Conservation (phyloP, 768 basidiomycete genomes). For the Pleurotus sapidus region DNA sequence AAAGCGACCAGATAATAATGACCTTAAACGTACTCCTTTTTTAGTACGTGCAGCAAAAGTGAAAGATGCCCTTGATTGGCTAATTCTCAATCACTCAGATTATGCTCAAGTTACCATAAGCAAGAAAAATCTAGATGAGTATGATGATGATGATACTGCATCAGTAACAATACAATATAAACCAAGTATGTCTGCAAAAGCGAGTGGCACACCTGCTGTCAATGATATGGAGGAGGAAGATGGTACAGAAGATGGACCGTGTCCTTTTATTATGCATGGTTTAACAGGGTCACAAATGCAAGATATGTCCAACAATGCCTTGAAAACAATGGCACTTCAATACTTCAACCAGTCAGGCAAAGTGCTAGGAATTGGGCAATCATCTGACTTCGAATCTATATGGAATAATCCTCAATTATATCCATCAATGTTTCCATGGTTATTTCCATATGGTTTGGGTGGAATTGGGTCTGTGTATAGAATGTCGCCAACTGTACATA, state of each 20-base stretch:
- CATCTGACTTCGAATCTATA: slow-evolving; percentile 14
- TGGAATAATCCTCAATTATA: slow-evolving; percentile 24
- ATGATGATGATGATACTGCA: slow-evolving; percentile 10
- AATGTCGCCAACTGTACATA: slow-evolving; percentile 20
- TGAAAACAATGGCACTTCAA: slow-evolving; percentile 13
- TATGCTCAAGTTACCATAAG: slow-evolving; percentile 21
- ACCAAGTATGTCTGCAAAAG: slow-evolving; percentile 7
- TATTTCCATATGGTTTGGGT: slow-evolving; percentile 38
- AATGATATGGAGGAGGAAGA: slow-evolving; percentile 18
- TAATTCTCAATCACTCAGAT: slow-evolving; percentile 23
- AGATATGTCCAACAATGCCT: slow-evolving; percentile 9
- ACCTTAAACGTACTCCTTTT: slow-evolving; percentile 18
- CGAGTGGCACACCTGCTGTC: slow-evolving; percentile 7
- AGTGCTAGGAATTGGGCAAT: slow-evolving; percentile 20
- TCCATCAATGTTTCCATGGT: slow-evolving; percentile 30
- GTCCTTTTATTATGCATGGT: slow-evolving; percentile 26
- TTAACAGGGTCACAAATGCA: slow-evolving; percentile 17
- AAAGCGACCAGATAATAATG: slow-evolving; percentile 10
- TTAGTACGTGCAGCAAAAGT: slow-evolving; percentile 21
- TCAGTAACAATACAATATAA: slow-evolving; percentile 13
- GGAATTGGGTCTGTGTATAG: slow-evolving; percentile 16
- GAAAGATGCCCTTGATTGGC: slow-evolving; percentile 19
- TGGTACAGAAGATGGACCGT: slow-evolving; percentile 18
- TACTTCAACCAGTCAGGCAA: slow-evolving; percentile 13
- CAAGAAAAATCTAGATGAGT: slow-evolving; percentile 13